phyloP scores from a whole-genome alignment of 108 stramenopile genomes.

The Tribonema minus region DNA sequence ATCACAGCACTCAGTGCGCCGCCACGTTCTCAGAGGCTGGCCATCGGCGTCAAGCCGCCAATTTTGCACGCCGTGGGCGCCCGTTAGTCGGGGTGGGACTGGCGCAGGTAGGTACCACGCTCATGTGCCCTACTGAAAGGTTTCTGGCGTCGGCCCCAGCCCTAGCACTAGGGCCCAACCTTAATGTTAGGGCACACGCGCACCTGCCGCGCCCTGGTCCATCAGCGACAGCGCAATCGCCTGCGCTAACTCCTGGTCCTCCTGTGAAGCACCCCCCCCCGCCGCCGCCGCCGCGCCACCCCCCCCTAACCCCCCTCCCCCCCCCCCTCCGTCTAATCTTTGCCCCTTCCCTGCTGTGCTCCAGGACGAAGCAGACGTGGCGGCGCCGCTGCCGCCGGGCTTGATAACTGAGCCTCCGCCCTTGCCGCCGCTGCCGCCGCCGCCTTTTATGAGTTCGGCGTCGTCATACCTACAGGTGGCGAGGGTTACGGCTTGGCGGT shows the following conservation, averaged over 20 bases:
- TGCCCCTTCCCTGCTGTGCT: conserved; percentile 16
- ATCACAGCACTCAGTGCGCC: too few relatives aligned
- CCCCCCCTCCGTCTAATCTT: conserved; percentile 2
- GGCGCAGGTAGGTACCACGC: too few relatives aligned
- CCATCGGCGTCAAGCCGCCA: too few relatives aligned
- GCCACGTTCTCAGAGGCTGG: too few relatives aligned
- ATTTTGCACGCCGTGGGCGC: too few relatives aligned
- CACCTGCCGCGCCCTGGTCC: background rate
- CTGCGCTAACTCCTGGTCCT: conserved; percentile 13
- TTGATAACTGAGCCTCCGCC: background rate
- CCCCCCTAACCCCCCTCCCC: background rate
- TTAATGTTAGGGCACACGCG: too few relatives aligned
- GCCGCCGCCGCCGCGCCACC: background rate
- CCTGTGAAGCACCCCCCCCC: background rate
- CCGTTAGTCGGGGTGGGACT: too few relatives aligned
- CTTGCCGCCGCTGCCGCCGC: background rate
- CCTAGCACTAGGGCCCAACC: too few relatives aligned
- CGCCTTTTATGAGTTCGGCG: background rate
- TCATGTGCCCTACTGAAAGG: too few relatives aligned
- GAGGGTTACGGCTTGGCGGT: background rate
- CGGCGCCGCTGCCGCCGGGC: background rate
- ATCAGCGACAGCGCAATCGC: conserved; percentile 25
- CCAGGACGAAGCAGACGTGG: conserved; percentile 19
- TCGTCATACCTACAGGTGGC: background rate
- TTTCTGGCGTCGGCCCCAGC: too few relatives aligned